A percentile compares a stretch with the other conserved stretches of the same genome.
Evolutionary conservation across 1,139 yeast genomes (phyloP).

Genomic region (Magnusiomyces paraingens): DNA sequence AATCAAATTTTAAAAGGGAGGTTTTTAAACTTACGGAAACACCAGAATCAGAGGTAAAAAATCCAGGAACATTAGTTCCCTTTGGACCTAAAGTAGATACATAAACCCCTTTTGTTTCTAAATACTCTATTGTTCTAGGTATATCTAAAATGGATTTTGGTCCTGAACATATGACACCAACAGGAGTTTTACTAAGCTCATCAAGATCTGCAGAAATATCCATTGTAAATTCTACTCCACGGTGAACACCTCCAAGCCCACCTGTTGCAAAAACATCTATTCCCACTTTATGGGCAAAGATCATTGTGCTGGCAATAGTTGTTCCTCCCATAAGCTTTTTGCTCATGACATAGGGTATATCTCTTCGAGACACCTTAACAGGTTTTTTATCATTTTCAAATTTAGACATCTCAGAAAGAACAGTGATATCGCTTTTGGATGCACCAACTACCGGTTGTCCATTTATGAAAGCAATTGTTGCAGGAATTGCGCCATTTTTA

Average conservation of each 20-base stretch:
- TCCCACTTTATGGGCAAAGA: constrained; percentile 66
- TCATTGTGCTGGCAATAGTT: constrained; percentile 87
- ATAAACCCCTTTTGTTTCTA: constrained; percentile 78
- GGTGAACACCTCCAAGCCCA: constrained; percentile 89
- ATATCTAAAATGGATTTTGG: constrained; percentile 84
- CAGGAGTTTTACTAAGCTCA: constrained; percentile 76
- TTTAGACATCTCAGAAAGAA: constrained; percentile 40
- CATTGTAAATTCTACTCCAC: constrained; percentile 67
- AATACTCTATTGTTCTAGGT: constrained; percentile 71
- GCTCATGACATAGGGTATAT: constrained; percentile 69
- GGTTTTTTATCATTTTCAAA: constrained; percentile 26
- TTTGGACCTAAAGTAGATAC: constrained; percentile 43
- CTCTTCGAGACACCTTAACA: constrained; percentile 72
- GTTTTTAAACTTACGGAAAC: constrained; percentile 28
- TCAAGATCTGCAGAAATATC: constrained; percentile 86
- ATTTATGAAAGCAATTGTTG: constrained; percentile 71
- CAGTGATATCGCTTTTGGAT: constrained; percentile 40
- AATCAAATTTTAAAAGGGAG: neutral
- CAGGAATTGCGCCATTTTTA: constrained; percentile 66
- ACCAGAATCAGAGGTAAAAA: constrained; percentile 73
- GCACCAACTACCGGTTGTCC: constrained; percentile 74
- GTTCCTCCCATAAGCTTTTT: constrained; percentile 69
- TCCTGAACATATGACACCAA: constrained; percentile 86
- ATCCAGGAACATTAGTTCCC: constrained; percentile 71
- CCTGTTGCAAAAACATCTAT: constrained; percentile 88